Evolutionary conservation across 2,329 filamentous ascomycete genomes (phyloP).

Genomic region (Aspergillus fructus): DNA sequence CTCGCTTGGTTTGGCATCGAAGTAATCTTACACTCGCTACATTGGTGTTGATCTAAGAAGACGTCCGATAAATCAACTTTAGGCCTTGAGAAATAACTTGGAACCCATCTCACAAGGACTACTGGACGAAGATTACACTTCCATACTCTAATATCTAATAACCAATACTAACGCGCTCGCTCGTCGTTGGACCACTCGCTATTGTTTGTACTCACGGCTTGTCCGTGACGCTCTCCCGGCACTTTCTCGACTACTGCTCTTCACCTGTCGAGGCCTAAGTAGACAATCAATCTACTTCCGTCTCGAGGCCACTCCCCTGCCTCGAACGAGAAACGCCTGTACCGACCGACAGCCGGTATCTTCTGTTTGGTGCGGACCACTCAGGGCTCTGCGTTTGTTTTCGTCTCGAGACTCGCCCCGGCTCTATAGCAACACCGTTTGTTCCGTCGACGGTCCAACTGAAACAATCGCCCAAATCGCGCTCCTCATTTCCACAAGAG

Average conservation of each 20-base stretch:
- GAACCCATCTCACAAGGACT: conserved; percentile 5
- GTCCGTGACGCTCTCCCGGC: conserved; percentile 4
- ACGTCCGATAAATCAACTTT: not conserved
- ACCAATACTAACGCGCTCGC: conserved; percentile 18
- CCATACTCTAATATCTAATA: conserved; percentile 21
- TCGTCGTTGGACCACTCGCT: conserved; percentile 22
- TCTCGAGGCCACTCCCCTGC: conserved; percentile 1
- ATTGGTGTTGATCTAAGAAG: conserved; percentile 24
- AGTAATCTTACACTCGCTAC: conserved; percentile 40
- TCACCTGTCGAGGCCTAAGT: not conserved
- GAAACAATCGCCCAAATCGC: conserved; percentile 16
- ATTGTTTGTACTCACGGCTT: conserved; percentile 9
- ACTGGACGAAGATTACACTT: conserved; percentile 11
- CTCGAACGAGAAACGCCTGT: not conserved
- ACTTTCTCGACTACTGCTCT: conserved; percentile 1
- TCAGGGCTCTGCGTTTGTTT: conserved; percentile 18
- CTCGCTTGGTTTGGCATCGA: conserved; percentile 38
- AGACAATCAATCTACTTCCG: not conserved
- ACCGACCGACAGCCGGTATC: conserved; percentile 6
- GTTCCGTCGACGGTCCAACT: conserved; percentile 18
- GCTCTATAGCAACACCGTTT: conserved; percentile 22
- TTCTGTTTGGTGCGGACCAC: conserved; percentile 13
- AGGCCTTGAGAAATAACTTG: conserved; percentile 7
- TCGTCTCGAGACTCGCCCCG: conserved; percentile 6
- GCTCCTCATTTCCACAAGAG: conserved; percentile 8